Percentiles rank a stretch among this genome's conserved stretches.
Evolutionary conservation across 225 moss, liverwort and hornwort species (phyloP).

Genomic region (Ulota crispa): DNA sequence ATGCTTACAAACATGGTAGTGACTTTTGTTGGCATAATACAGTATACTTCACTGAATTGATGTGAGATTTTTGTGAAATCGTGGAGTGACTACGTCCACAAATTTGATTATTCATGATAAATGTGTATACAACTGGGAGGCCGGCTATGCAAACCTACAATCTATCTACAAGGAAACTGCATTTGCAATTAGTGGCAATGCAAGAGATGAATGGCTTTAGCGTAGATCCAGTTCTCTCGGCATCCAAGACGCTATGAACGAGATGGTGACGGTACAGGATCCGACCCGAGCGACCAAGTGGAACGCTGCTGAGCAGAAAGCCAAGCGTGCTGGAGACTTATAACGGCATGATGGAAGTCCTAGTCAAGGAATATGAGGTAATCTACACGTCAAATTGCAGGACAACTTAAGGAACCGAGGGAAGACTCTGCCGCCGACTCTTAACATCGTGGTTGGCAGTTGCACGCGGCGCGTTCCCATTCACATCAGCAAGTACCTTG

Average conservation of each 20-base stretch:
- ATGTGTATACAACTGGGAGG: slow-evolving; percentile 15
- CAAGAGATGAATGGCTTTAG: background rate
- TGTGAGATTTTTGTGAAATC: background rate
- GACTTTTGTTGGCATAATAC: no score
- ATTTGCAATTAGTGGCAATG: background rate
- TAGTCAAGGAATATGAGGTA: background rate
- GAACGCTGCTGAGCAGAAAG: slow-evolving; percentile 51
- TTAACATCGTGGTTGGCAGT: slow-evolving; percentile 18
- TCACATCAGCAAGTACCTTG: slow-evolving; percentile 51
- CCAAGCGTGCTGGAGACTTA: background rate
- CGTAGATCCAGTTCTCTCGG: background rate
- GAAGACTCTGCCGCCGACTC: slow-evolving; percentile 3
- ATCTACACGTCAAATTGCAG: slow-evolving; percentile 27
- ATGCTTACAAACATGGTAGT: no score
- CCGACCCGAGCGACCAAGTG: slow-evolving; percentile 46
- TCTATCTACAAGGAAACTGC: background rate
- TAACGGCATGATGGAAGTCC: background rate
- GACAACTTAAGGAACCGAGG: slow-evolving; percentile 4
- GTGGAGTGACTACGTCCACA: background rate
- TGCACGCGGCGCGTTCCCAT: slow-evolving; percentile 42
- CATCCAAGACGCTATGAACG: slow-evolving; percentile 1
- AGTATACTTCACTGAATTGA: background rate
- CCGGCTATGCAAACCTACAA: background rate
- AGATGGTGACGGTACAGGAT: slow-evolving; percentile 19
- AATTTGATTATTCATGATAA: background rate